Evolutionary conservation across 257 asterid species (phyloP), one percentile per base, ranked within the genome.

Genomic region (Solanum ahanhuiri): DNA sequence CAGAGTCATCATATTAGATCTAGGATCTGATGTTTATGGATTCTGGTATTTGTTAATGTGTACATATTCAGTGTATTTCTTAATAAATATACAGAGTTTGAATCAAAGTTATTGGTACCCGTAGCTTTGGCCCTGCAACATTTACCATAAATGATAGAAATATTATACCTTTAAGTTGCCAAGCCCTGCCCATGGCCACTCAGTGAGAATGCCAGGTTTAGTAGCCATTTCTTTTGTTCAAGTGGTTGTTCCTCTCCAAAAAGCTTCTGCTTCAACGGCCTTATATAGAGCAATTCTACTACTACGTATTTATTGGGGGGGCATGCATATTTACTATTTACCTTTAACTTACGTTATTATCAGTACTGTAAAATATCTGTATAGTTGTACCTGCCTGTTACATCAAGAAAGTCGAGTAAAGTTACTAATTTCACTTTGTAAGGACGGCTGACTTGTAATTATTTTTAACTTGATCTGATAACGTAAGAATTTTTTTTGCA

Each of bases 171-270:
- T 95, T 54, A 91, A 95, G 37, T 84, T 89, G 41, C 98, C 98
- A 23, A 94, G 96, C 35, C 84, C 66, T 88, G 91, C 91, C 98
- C 98, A 95, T 76, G 98, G 98, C 98, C 98, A 95, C 23, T 95
- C 94, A 9, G 98, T 92, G 15, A 94, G 95, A 39, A 93, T 17
- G 15, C 98, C 98, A 9, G 98, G 98, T 82, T 67, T 94, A 20
- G 96, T 54, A 17, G 98, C 98, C 98, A 95, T 95, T 95, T 39
- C 58, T 75, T 37, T 75, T n/a, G 48, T 69, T 31, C 60, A 15
- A 51, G 60, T 51, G 60, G 22, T 51, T 51, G 8, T 51, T 30
- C 12, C 31, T 67, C 45, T 71, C 81, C 35, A 3, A 31, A 70
- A 70, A 70, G 25, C 43, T 31, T 70, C 43, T 70, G 43, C 77